Evolutionary conservation across 2,329 filamentous ascomycete species (phyloP).

Genomic region (Alternaria postmessia): DNA sequence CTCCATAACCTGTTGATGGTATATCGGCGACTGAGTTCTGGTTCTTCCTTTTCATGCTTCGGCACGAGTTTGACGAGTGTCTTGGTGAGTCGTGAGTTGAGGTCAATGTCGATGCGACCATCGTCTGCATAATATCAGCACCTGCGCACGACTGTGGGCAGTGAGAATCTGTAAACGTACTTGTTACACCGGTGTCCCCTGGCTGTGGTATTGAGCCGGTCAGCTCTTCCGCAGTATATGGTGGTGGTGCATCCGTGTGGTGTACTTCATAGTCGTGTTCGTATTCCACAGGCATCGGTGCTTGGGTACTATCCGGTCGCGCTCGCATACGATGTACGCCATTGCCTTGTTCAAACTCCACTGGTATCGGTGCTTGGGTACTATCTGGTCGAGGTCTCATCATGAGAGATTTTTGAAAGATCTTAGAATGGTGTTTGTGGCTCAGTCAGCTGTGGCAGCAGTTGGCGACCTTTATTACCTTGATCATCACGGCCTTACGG

Average conservation of each 20-base stretch:
- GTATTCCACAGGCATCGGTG: neutral
- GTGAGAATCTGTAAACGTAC: neutral
- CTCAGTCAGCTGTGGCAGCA: neutral
- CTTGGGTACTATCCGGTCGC: constrained; percentile 3
- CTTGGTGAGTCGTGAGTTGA: constrained; percentile 31
- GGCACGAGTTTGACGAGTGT: constrained; percentile 31
- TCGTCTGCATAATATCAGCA: constrained; percentile 24
- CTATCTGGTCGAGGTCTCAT: constrained; percentile 2
- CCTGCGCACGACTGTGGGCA: neutral
- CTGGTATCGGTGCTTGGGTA: constrained; percentile 4
- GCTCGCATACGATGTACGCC: neutral
- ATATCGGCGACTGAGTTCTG: constrained; percentile 6
- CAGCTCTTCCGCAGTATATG: constrained; percentile 6
- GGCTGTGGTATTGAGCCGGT: constrained; percentile 14
- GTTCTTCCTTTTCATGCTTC: constrained; percentile 8
- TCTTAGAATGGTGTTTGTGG: neutral
- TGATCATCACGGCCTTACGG: neutral
- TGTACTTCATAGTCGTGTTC: constrained; percentile 7
- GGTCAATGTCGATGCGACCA: constrained; percentile 37
- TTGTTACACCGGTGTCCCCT: constrained; percentile 23
- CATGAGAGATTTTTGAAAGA: neutral
- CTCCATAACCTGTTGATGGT: constrained; percentile 6
- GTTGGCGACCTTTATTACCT: neutral
- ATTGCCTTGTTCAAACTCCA: constrained; percentile 3
- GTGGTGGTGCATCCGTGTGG: constrained; percentile 3